A percentile compares a stretch with the other conserved stretches of the same genome.
These are phyloP conservation scores for Quillaja saponaria DNA, from an alignment of 306 rosid species.

Conservation along the genomic window DNA sequence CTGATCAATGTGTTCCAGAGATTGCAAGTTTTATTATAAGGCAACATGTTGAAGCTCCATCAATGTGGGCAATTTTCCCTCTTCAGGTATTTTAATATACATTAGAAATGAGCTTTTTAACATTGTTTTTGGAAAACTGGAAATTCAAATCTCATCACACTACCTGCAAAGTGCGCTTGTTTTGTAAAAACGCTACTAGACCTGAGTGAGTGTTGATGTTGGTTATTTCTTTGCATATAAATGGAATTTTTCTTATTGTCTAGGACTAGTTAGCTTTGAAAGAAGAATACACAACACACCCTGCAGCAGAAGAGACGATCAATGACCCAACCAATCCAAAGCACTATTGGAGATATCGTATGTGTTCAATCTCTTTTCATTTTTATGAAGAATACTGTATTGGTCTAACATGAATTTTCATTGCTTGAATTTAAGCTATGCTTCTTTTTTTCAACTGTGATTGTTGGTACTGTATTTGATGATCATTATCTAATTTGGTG, in stretches of 20 bases:
- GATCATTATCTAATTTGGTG: conserved; percentile 5
- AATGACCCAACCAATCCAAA: conserved; percentile 95
- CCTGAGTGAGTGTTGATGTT: neutral
- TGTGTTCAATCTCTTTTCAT: conserved; percentile 25
- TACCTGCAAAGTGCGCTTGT: conserved; percentile 1
- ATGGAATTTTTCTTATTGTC: conserved; percentile 18
- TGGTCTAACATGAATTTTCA: no score
- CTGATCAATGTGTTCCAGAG: conserved; percentile 72
- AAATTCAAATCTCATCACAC: neutral
- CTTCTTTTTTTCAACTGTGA: neutral
- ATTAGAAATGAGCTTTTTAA: neutral
- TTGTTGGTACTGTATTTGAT: neutral
- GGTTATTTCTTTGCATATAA: conserved; percentile 13
- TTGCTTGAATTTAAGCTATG: neutral
- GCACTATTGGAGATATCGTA: conserved; percentile 99
- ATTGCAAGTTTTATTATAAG: conserved; percentile 59
- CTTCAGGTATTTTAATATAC: conserved; percentile 69
- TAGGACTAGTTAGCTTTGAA: conserved; percentile 88
- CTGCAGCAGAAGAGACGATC: conserved; percentile 88
- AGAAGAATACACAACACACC: conserved; percentile 77
- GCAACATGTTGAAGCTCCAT: conserved; percentile 93
- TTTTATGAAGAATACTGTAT: neutral
- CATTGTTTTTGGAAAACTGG: neutral
- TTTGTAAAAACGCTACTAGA: neutral
- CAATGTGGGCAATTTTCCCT: conserved; percentile 99